phyloP scores from a whole-genome alignment of 768 basidiomycete genomes.

The Rhodosporidiobolus sp. region DNA sequence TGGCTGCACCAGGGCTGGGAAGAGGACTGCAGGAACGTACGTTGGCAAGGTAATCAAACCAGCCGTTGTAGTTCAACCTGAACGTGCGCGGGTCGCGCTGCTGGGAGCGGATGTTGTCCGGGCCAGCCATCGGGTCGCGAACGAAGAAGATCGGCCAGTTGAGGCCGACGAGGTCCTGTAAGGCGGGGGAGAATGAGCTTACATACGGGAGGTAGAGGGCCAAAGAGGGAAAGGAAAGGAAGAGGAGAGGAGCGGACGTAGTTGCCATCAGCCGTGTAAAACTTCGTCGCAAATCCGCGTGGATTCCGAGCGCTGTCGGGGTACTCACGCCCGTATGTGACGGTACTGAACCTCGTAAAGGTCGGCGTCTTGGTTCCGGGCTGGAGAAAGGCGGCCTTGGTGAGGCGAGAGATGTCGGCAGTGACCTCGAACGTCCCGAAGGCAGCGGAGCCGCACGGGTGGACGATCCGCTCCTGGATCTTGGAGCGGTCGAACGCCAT shows the following conservation, averaged over 20 bases:
- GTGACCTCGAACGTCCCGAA: conserved; percentile 47
- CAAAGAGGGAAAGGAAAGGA: no score
- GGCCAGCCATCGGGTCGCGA: conserved; percentile 44
- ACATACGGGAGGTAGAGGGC: no score
- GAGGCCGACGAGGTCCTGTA: conserved; percentile 39
- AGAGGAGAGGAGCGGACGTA: conserved; percentile 7
- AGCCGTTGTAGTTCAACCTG: conserved; percentile 47
- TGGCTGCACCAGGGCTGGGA: no score
- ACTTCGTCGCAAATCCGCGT: conserved; percentile 41
- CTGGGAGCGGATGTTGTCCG: conserved; percentile 46
- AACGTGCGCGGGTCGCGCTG: conserved; percentile 47
- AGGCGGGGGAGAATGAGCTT: no score
- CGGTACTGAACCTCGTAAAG: conserved; percentile 45
- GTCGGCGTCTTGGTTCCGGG: conserved; percentile 44
- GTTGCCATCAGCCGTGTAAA: conserved; percentile 41
- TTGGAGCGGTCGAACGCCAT: conserved; percentile 47
- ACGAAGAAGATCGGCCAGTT: conserved; percentile 44
- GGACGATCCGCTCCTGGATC: conserved; percentile 47
- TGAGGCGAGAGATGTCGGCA: conserved; percentile 43
- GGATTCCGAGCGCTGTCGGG: conserved; percentile 43
- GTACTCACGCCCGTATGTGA: conserved; percentile 36
- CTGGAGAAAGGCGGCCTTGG: conserved; percentile 46
- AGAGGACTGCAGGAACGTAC: no score
- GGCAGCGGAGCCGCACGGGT: conserved; percentile 45
- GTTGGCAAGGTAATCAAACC: conserved; percentile 48